Conservation (phyloP, 2,329 filamentous ascomycete genomes). For the Ophiocordyceps robertsii region DNA sequence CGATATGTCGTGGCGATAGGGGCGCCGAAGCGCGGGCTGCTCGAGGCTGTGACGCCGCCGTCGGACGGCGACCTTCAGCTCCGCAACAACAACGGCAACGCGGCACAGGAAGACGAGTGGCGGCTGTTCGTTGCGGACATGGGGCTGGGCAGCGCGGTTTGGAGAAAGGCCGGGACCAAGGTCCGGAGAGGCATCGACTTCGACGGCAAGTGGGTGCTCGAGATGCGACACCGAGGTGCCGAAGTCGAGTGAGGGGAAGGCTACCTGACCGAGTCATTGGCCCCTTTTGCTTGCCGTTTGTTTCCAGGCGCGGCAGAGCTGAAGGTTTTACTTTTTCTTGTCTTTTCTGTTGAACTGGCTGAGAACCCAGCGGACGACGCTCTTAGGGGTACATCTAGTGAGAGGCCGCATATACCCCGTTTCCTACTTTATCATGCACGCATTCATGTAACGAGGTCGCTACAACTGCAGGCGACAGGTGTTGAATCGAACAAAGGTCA, state of each 20-base stretch:
- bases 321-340: too few species aligned
- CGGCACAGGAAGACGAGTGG: conserved; percentile 48
- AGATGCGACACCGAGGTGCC: conserved; percentile 40
- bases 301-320: conserved; percentile 1
- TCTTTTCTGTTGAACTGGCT: too few species aligned
- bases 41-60: conserved; percentile 56
- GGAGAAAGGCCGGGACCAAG: conserved; percentile 72
- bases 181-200: conserved; percentile 79
- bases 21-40: conserved; percentile 71
- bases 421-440: too few species aligned
- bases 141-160: conserved; percentile 68
- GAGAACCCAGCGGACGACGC: too few species aligned
- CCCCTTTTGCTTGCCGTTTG: neutral
- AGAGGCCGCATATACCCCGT: too few species aligned
- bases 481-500: too few species aligned
- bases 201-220: conserved; percentile 72
- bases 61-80: conserved; percentile 22
- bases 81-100: conserved; percentile 13
- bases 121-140: conserved; percentile 76
- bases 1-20: conserved; percentile 77
- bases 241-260: conserved; percentile 11
- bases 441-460: too few species aligned
- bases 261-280: neutral
- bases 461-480: too few species aligned
- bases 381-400: too few species aligned